phyloP scores from a whole-genome alignment of 768 basidiomycete species.

The Tubosaeta brunneosetosa region DNA sequence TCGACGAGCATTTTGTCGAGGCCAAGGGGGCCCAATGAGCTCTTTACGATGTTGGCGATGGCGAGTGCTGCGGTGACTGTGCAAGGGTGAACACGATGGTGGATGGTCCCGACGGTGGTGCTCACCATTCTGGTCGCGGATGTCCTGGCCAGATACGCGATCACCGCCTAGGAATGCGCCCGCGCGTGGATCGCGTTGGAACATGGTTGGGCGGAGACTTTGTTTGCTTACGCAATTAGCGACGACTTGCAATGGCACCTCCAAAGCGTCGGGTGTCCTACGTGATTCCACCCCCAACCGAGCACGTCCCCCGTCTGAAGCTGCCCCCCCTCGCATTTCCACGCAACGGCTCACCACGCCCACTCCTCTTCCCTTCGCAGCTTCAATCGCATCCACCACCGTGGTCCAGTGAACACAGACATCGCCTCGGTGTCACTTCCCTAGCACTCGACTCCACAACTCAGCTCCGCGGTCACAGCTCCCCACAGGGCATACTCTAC shows the following conservation, averaged over 20 bases:
- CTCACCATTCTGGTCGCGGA: slow-evolving; percentile 93
- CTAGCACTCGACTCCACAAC: slow-evolving; percentile 88
- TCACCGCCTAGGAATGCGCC: slow-evolving; percentile 94
- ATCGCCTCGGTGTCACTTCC: slow-evolving; percentile 81
- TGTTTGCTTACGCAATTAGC: slow-evolving; percentile 21
- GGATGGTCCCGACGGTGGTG: neutral
- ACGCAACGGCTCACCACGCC: slow-evolving; percentile 64
- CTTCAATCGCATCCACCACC: slow-evolving; percentile 16
- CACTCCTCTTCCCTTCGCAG: slow-evolving; percentile 52
- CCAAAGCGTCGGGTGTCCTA: slow-evolving; percentile 76
- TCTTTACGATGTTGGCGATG: slow-evolving; percentile 97
- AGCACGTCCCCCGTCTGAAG: slow-evolving; percentile 57
- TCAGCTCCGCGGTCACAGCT: slow-evolving; percentile 53
- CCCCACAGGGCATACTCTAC: slow-evolving; percentile 86
- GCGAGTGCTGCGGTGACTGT: slow-evolving; percentile 92
- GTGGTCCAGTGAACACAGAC: slow-evolving; percentile 55
- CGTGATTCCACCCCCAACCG: slow-evolving; percentile 70
- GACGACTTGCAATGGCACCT: slow-evolving; percentile 34
- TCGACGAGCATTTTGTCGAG: slow-evolving; percentile 98
- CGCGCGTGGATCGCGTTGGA: slow-evolving; percentile 87
- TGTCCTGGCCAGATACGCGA: slow-evolving; percentile 90
- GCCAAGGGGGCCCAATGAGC: slow-evolving; percentile 90
- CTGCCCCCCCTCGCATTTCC: slow-evolving; percentile 64
- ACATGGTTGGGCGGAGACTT: slow-evolving; percentile 44
- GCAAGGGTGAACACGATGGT: neutral